Conservation (phyloP, 495 filamentous ascomycete genomes). For the Tetracladium setigerum region DNA sequence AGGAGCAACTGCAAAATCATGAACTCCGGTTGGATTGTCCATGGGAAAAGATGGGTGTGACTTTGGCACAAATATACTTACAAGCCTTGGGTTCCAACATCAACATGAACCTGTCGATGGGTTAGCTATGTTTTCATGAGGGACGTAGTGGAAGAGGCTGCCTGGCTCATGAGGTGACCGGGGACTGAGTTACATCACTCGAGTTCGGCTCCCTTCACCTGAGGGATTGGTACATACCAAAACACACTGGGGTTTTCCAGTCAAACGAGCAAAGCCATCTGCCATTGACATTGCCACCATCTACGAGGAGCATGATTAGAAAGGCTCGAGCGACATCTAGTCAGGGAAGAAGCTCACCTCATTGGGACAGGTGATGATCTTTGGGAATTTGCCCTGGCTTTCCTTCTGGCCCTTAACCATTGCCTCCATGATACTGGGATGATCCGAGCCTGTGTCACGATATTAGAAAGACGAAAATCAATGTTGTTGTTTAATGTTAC, state of each 20-base stretch:
- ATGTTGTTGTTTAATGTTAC: slow-evolving; percentile 57
- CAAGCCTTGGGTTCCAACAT: slow-evolving; percentile 86
- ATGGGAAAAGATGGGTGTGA: too few relatives aligned
- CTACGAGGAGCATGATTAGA: slow-evolving; percentile 33
- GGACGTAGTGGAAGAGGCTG: too few relatives aligned
- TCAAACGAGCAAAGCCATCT: slow-evolving; percentile 86
- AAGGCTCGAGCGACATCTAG: not conserved
- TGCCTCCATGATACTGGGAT: slow-evolving; percentile 71
- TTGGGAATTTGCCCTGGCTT: slow-evolving; percentile 62
- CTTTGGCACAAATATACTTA: too few relatives aligned
- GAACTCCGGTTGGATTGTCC: too few relatives aligned
- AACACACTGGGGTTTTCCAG: slow-evolving; percentile 79
- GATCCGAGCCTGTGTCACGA: slow-evolving; percentile 16
- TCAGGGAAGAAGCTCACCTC: slow-evolving; percentile 42
- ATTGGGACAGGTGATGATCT: slow-evolving; percentile 88
- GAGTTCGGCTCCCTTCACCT: too few relatives aligned
- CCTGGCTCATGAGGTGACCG: too few relatives aligned
- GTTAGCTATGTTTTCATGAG: too few relatives aligned
- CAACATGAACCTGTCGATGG: slow-evolving; percentile 61
- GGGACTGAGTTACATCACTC: too few relatives aligned
- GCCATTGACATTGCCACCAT: slow-evolving; percentile 98
- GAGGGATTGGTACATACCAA: slow-evolving; percentile 33
- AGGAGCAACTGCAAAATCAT: too few relatives aligned
- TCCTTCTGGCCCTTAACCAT: slow-evolving; percentile 80
- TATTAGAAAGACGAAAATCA: slow-evolving; percentile 20